phyloP scores from a whole-genome alignment of 768 basidiomycete genomes.

The Lentinula sp. region DNA sequence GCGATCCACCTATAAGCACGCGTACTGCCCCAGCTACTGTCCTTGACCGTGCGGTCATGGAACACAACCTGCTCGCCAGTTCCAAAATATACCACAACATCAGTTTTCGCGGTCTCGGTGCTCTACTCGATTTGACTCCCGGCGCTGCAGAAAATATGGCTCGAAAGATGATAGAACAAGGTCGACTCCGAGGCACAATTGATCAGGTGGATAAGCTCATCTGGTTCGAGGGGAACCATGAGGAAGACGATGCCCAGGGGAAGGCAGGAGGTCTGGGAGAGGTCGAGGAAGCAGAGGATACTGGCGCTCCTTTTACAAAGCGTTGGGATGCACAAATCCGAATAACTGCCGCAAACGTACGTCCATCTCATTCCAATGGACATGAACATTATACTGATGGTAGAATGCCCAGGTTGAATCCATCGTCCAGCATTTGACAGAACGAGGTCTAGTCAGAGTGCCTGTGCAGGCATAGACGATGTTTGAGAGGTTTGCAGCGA shows the following conservation, averaged over 20 bases:
- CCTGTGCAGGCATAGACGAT: constrained; percentile 3
- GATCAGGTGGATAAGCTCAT: constrained; percentile 96
- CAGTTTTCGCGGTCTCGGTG: constrained; percentile 89
- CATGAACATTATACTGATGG: background rate
- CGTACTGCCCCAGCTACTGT: constrained; percentile 93
- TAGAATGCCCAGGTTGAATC: constrained; percentile 61
- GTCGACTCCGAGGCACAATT: constrained; percentile 85
- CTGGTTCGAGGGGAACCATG: constrained; percentile 82
- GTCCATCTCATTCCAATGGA: constrained; percentile 15
- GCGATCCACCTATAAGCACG: constrained; percentile 57
- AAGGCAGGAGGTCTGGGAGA: constrained; percentile 93
- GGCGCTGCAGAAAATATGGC: constrained; percentile 97
- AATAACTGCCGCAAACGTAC: constrained; percentile 79
- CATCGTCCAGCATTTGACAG: constrained; percentile 76
- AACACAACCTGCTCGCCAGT: constrained; percentile 95
- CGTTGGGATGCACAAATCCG: constrained; percentile 95
- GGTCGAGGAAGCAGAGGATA: constrained; percentile 81
- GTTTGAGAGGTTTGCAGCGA: constrained; percentile 15
- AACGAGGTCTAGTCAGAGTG: constrained; percentile 58
- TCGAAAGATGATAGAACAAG: constrained; percentile 97
- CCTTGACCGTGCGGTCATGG: constrained; percentile 95
- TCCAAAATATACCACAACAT: constrained; percentile 98
- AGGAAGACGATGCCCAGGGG: constrained; percentile 90
- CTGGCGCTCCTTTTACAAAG: constrained; percentile 86
- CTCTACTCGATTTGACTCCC: constrained; percentile 82